phyloP scores from a whole-genome alignment of 73 alveolate genomes.

The Paramecium tetraurelia region DNA sequence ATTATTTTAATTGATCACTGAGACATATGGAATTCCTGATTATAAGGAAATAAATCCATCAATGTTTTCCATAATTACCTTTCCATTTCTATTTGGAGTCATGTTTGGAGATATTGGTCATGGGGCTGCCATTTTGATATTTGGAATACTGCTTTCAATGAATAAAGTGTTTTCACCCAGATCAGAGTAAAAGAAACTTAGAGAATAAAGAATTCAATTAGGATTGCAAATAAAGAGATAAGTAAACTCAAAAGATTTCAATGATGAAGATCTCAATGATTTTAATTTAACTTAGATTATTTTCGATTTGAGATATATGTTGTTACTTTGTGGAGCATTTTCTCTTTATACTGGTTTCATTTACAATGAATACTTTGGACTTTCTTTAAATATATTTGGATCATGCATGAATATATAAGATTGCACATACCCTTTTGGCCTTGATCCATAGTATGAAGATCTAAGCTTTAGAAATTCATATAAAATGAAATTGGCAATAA shows the following conservation, averaged over 20 bases:
- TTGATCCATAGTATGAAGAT: slow-evolving; percentile 92
- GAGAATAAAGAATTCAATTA: neutral
- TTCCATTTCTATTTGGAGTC: slow-evolving; percentile 97
- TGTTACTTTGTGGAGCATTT: slow-evolving; percentile 91
- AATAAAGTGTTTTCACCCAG: slow-evolving; percentile 60
- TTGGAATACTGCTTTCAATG: slow-evolving; percentile 77
- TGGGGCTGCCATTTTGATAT: slow-evolving; percentile 77
- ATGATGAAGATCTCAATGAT: slow-evolving; percentile 18
- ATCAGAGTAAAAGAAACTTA: neutral
- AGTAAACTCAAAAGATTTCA: neutral
- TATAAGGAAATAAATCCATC: slow-evolving; percentile 98
- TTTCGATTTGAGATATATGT: slow-evolving; percentile 74
- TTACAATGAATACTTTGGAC: slow-evolving; percentile 88
- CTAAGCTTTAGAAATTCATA: slow-evolving; percentile 84
- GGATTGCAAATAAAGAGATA: neutral
- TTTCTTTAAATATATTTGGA: slow-evolving; percentile 82
- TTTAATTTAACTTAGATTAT: slow-evolving; percentile 21
- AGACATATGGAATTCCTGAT: slow-evolving; percentile 97
- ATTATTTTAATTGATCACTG: slow-evolving; percentile 90
- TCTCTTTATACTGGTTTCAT: slow-evolving; percentile 91
- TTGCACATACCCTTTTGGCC: slow-evolving; percentile 91
- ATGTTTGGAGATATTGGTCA: slow-evolving; percentile 99
- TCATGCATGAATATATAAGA: slow-evolving; percentile 69
- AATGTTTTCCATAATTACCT: slow-evolving; percentile 87
- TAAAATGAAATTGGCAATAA: slow-evolving; percentile 97